Evolutionary conservation across 768 basidiomycete genomes (phyloP), one percentile per base, ranked within the genome.

Genomic region (Neoboletus magnificus): DNA sequence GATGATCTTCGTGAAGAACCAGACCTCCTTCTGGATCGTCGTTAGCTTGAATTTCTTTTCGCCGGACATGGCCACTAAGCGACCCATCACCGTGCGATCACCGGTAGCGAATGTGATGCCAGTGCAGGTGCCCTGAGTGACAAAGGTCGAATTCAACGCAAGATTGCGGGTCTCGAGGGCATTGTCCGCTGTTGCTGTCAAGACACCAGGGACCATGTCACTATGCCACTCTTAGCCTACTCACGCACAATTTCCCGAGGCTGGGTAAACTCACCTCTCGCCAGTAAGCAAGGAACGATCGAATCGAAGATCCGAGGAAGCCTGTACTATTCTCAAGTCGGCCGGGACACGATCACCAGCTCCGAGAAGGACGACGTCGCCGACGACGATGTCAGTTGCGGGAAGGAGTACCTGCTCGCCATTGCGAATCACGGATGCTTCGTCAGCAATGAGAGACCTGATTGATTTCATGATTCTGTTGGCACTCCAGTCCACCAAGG

Each of bases 341-440:
- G 83, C 82, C 0, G 82, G 82, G n/a, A 83, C 75, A 10, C 82
- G 77, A 59, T 83, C 79, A 36, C 82, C 82, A 1, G 81, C 71
- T 30, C 71, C 67, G 59, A 84, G 78, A n/a, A 73, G 66, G 42
- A 82, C 71, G 46, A 83, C 62, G 52, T 84, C 82, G 6, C 82
- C 82, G 0, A 80, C 79, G 11, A 86, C 74, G 41, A 85, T 76
- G 36, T 83, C 78, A 46, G 77, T 77, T 12, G 82, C 81, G 25
- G 79, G 69, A 11, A 82, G 71, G 20, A 76, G 77, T n/a, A 76
- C 66, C 29, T 73, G 73, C 40, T 77, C 73, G 12, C 76, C 75
- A 58, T 83, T 77, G 3, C 82, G 76, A 27, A 81, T 71, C n/a
- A 83, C 76, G 41, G 79, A 78, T 20, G 81, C 82, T 57, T 80